Evolutionary conservation across 140 eudicot species (phyloP).

Genomic region (Ambrosia hybrid): DNA sequence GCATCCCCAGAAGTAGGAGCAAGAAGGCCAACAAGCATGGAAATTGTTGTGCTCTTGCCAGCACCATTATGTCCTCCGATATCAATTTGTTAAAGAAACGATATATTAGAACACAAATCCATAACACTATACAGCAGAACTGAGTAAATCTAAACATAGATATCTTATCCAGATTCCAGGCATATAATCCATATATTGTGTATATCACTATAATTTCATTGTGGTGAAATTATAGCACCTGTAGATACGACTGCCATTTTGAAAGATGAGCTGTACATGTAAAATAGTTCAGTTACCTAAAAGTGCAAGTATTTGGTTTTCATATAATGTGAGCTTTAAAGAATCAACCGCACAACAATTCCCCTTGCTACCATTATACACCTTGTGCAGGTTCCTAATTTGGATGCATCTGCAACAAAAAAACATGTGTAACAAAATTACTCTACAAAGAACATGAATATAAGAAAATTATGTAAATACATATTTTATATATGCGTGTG

Average conservation of each 20-base stretch:
- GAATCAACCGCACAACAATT: conserved; percentile 91
- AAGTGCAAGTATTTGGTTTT: conserved; percentile 96
- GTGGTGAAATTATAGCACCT: no score
- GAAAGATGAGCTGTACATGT: not conserved
- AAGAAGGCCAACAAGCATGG: conserved; percentile 99
- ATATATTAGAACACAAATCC: not conserved
- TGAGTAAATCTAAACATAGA: conserved; percentile 15
- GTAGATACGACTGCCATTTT: no score
- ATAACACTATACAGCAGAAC: not conserved
- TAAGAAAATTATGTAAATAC: not conserved
- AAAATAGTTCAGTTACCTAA: conserved; percentile 55
- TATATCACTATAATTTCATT: not conserved
- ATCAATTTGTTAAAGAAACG: conserved; percentile 1
- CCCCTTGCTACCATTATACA: conserved; percentile 74
- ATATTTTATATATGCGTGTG: not conserved
- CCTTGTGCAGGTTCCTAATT: conserved; percentile 79
- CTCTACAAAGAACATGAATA: conserved; percentile 1
- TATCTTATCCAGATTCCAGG: conserved; percentile 14
- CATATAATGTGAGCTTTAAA: conserved; percentile 83
- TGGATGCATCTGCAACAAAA: conserved; percentile 80
- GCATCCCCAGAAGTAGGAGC: conserved; percentile 98
- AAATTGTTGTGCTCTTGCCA: conserved; percentile 97
- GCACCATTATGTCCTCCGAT: conserved; percentile 97
- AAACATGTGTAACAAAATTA: conserved; percentile 1
- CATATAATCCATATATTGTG: conserved; percentile 12